Evolutionary conservation across 2,329 filamentous ascomycete genomes (phyloP), one percentile per base, ranked within the genome.

Genomic region (Tympanopsis confertula): DNA sequence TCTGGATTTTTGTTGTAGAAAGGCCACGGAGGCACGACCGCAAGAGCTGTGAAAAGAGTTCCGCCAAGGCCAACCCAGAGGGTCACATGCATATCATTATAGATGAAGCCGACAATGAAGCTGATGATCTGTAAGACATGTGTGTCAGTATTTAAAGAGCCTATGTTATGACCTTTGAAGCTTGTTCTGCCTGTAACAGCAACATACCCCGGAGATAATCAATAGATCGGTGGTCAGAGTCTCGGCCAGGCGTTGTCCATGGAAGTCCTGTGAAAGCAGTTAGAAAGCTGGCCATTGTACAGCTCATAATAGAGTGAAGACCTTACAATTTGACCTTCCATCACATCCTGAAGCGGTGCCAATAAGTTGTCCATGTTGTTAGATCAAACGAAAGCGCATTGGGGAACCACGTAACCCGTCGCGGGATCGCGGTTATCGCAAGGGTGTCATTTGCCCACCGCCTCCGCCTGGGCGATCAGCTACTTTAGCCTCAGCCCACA

Each of bases 261-360:
- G 36, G 4, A 35, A 39, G 39, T n/a, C 35, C 24, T 40, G 33
- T 12, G 7, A 20, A 35, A 14, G 30, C 18, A 40, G 35, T 41
- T 40, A 41, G 36, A 20, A 35, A 41, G 35, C 36, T 51, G 43
- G 49, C 40, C 36, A 36, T 39, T 20, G 33, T 20, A 17, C 36
- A 41, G 28, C 28, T 38, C 30, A 36, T 19, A 37, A 14, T 39
- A 38, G 19, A 33, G 35, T 38, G 36, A 38, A 20, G 33, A 36
- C 54, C 68, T 41, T 55, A 80, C 76, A 50, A 80, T 80, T 55
- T 76, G 71, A 39, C 73, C 76, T 56, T 81, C 76, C 37, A 76
- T 61, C 28, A 68, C 58, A 49, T 74, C 66, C 48, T 74, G 73
- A 19, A 71, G 62, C 48, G 71, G 30, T 7, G 30, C 30, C 7